Evolutionary conservation across 345 rosid species (phyloP).

Genomic region (Erucastrum elatum): DNA sequence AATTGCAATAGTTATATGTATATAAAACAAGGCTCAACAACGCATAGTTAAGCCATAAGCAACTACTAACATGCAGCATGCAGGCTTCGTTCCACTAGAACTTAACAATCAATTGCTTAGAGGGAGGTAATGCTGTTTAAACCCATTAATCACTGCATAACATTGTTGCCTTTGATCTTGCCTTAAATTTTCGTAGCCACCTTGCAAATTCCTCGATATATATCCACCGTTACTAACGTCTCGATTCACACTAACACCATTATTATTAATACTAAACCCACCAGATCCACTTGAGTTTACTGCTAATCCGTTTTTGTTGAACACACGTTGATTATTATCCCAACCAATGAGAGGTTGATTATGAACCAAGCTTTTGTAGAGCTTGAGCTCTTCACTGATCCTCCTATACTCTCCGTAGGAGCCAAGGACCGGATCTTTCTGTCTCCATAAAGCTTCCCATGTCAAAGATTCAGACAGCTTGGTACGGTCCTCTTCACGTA

Average conservation of each 20-base stretch:
- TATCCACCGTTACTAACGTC: slow-evolving; percentile 24
- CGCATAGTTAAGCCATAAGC: not conserved
- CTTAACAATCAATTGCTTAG: not conserved
- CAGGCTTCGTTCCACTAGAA: not conserved
- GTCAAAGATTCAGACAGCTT: slow-evolving; percentile 59
- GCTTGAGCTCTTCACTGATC: slow-evolving; percentile 53
- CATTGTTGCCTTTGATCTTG: slow-evolving; percentile 42
- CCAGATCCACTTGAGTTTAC: slow-evolving; percentile 23
- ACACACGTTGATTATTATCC: slow-evolving; percentile 30
- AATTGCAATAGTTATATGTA: not conserved
- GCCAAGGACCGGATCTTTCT: slow-evolving; percentile 64
- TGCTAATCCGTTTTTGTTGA: slow-evolving; percentile 26
- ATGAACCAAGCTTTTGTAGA: slow-evolving; percentile 42
- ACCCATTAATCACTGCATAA: slow-evolving; percentile 39
- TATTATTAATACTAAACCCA: slow-evolving; percentile 27
- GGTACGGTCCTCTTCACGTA: slow-evolving; percentile 48
- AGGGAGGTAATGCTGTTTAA: slow-evolving; percentile 31
- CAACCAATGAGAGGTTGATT: slow-evolving; percentile 35
- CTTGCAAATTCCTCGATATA: slow-evolving; percentile 26
- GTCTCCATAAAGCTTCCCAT: slow-evolving; percentile 81
- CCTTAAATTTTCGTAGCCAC: slow-evolving; percentile 31
- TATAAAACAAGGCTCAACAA: not conserved
- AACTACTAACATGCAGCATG: not conserved
- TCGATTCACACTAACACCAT: slow-evolving; percentile 20
- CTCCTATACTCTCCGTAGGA: slow-evolving; percentile 59